phyloP scores from a whole-genome alignment of 208 protist genomes.

The Tritrichomonas foetus region DNA sequence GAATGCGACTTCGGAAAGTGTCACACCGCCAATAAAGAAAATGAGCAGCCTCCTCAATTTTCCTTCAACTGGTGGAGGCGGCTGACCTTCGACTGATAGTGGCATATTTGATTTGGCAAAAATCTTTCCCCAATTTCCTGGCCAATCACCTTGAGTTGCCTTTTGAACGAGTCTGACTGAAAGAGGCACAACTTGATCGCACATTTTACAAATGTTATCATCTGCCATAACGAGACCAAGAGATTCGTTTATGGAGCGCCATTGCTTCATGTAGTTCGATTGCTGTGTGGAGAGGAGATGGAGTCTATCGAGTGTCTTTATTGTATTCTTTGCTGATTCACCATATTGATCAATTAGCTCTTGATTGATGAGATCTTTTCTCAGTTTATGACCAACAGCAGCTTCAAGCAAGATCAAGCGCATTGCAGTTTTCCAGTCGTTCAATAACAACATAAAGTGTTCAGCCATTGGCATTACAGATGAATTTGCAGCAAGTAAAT shows the following conservation, averaged over 20 bases:
- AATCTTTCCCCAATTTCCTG: neutral
- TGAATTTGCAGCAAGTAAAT: neutral
- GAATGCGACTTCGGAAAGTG: neutral
- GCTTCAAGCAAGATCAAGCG: neutral
- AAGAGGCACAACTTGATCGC: neutral
- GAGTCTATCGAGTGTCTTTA: neutral
- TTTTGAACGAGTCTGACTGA: neutral
- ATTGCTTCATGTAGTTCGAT: neutral
- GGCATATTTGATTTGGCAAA: neutral
- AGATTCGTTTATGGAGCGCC: too few species aligned
- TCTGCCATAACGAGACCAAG: neutral
- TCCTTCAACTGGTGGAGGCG: neutral
- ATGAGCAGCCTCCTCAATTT: neutral
- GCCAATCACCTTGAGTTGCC: neutral
- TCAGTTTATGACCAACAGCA: too few species aligned
- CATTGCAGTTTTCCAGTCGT: neutral
- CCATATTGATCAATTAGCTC: neutral
- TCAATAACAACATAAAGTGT: neutral
- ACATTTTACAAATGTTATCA: neutral
- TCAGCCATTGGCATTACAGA: neutral
- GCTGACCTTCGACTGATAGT: neutral
- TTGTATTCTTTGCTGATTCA: neutral
- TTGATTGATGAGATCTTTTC: neutral
- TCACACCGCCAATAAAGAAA: constrained; percentile 1
- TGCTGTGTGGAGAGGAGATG: neutral